Evolutionary conservation across 257 asterid species (phyloP).

Genomic region (Nicotiana sylvestris): DNA sequence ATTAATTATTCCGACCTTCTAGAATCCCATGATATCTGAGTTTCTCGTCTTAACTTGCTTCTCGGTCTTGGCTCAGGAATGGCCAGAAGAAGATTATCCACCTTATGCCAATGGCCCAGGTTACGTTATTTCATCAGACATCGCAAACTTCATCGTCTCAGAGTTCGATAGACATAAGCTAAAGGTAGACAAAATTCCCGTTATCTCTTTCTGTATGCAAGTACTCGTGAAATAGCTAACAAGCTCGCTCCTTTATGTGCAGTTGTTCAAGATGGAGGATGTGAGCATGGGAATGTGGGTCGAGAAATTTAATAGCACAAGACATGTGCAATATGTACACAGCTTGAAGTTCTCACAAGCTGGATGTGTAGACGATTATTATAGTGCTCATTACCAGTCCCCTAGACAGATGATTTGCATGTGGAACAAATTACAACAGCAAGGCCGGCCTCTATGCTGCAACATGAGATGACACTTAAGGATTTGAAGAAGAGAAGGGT

Average conservation of each 20-base stretch:
- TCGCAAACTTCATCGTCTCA: constrained; percentile 63
- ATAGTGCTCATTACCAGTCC: constrained; percentile 31
- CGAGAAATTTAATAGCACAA: constrained; percentile 24
- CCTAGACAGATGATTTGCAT: constrained; percentile 31
- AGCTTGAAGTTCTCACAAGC: constrained; percentile 27
- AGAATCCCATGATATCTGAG: neutral
- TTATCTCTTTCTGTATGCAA: neutral
- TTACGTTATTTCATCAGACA: constrained; percentile 70
- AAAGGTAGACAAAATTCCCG: constrained; percentile 43
- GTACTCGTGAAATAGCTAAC: neutral
- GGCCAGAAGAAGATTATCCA: constrained; percentile 97
- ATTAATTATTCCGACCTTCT: neutral
- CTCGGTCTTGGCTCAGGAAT: constrained; percentile 51
- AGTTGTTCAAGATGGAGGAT: constrained; percentile 35
- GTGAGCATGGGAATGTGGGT: constrained; percentile 38
- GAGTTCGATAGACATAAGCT: constrained; percentile 53
- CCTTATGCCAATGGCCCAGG: constrained; percentile 99
- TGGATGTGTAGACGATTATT: constrained; percentile 27
- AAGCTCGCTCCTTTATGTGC: neutral
- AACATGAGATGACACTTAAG: constrained; percentile 23
- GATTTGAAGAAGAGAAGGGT: neutral
- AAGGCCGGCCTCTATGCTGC: constrained; percentile 27
- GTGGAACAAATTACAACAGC: constrained; percentile 25
- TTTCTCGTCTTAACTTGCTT: neutral
- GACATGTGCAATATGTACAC: constrained; percentile 24